Base-by-base conservation (phyloP, 1,284 basidiomycete species). In the Ustilago lituana region DNA sequence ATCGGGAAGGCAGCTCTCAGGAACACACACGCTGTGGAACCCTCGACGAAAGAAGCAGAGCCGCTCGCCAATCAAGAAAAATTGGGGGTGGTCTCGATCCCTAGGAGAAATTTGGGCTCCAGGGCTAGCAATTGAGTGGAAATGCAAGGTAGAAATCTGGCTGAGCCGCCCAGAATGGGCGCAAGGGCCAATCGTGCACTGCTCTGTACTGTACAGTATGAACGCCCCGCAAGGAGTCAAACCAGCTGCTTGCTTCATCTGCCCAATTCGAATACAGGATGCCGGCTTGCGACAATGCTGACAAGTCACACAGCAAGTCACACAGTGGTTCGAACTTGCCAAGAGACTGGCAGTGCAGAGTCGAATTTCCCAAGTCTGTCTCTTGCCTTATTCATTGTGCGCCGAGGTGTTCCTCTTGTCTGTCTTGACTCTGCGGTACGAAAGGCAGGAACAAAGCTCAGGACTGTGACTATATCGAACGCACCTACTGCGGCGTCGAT, bases 361-460 rank as follows among this genome's bases (percentile, higher is more conserved):
- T 29, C n/a, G n/a, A 26, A 10, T 29, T 43, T 31, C 15, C 10
- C 8, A 17, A 29, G 27, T 44, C 20, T 15, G 19, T 24, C 27
- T 32, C 10, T 14, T 32, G 27, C 26, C 20, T 20, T 15, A 10
- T 12, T 14, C 27, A 15, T 11, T 20, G n/a, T 19, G 10, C 32
- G 29, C 14, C 36, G 15, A 10, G 14, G 26, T 50, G 37, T 50
- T 50, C 48, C 29, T 50, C 19, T 27, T 43, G 40, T 17, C 27
- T 32, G 43, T 27, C 41, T 31, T 32, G 41, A 23, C 24, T 41
- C 15, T 41, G n/a, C n/a, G n/a, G n/a, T 15, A 7, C 19, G 5
- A 47, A 17, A 43, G 39, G 49, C 49, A 52, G 49, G 49, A 52
- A 52, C 49, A 20, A 31, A n/a, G 22, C 14, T 22, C 32, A 35